phyloP scores from a whole-genome alignment of 2,329 filamentous ascomycete genomes.

The Colletotrichum shisoi region DNA sequence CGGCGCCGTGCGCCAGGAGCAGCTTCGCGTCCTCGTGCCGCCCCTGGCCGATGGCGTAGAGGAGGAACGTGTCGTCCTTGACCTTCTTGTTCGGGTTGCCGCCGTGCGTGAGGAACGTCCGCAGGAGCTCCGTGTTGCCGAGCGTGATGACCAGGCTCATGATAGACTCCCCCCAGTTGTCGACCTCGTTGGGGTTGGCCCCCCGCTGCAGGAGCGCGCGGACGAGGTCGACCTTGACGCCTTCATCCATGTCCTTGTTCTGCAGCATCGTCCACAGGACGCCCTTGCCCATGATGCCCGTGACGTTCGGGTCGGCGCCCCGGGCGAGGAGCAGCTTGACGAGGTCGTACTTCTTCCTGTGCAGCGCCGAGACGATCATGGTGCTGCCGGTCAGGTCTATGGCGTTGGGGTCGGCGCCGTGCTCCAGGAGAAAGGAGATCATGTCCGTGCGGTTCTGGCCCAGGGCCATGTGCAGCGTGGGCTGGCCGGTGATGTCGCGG shows the following conservation, averaged over 20 bases:
- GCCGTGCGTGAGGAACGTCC: conserved; percentile 36
- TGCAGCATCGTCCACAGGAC: conserved; percentile 32
- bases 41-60: conserved; percentile 46
- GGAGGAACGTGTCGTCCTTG: conserved; percentile 43
- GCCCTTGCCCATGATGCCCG: conserved; percentile 27
- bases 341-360: conserved; percentile 42
- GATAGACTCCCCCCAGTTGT: conserved; percentile 44
- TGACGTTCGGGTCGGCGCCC: conserved; percentile 41
- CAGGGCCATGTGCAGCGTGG: conserved; percentile 43
- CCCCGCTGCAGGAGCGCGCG: conserved; percentile 27
- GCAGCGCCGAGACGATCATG: conserved; percentile 48
- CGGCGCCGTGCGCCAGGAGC: conserved; percentile 48
- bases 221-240: conserved; percentile 24
- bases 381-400: conserved; percentile 46
- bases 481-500: conserved; percentile 38
- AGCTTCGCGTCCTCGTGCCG: conserved; percentile 41
- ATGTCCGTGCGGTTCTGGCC: conserved; percentile 46
- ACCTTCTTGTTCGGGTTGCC: conserved; percentile 38
- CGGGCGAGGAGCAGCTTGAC: conserved; percentile 38
- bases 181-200: conserved; percentile 39
- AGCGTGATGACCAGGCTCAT: conserved; percentile 38
- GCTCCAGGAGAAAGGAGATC: conserved; percentile 47
- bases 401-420: conserved; percentile 47
- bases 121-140: conserved; percentile 33
- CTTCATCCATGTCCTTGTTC: conserved; percentile 30